Conservation (phyloP, 441 rosid genomes). For the Gossypium schwendimanii region DNA sequence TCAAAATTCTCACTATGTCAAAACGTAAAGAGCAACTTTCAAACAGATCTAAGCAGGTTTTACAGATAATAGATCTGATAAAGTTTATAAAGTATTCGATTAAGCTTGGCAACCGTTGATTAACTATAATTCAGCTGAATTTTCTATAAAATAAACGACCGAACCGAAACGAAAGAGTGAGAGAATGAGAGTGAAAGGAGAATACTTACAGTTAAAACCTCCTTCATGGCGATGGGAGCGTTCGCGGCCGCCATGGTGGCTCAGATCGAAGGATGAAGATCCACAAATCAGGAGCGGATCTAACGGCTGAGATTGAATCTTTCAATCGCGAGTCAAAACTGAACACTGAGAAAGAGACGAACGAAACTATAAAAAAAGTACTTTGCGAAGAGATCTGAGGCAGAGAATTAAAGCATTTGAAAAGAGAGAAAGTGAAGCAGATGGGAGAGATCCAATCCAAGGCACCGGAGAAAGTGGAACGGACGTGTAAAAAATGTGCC, state of each 20-base stretch:
- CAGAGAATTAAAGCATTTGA: slow-evolving; percentile 30
- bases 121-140: slow-evolving; percentile 20
- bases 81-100: background rate
- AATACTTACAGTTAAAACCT: slow-evolving; percentile 48
- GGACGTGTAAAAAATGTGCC: slow-evolving; percentile 16
- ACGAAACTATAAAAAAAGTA: slow-evolving; percentile 5
- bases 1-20: slow-evolving; percentile 21
- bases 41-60: slow-evolving; percentile 26
- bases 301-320: slow-evolving; percentile 31
- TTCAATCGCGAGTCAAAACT: slow-evolving; percentile 23
- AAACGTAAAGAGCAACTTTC: background rate
- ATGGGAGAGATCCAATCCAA: slow-evolving; percentile 31
- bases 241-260: slow-evolving; percentile 56
- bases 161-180: background rate
- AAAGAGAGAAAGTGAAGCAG: slow-evolving; percentile 12
- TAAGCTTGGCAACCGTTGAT: background rate
- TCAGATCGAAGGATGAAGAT: slow-evolving; percentile 39
- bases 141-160: background rate
- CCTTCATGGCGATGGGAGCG: slow-evolving; percentile 63
- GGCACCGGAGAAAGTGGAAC: slow-evolving; percentile 26
- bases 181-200: slow-evolving; percentile 9
- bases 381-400: slow-evolving; percentile 52
- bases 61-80: slow-evolving; percentile 16
- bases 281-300: slow-evolving; percentile 37
- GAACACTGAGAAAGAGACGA: background rate